Percentiles rank a stretch among this genome's conserved stretches.
Conservation (phyloP, 2,329 filamentous ascomycete genomes). For the Didymella pomorum region DNA sequence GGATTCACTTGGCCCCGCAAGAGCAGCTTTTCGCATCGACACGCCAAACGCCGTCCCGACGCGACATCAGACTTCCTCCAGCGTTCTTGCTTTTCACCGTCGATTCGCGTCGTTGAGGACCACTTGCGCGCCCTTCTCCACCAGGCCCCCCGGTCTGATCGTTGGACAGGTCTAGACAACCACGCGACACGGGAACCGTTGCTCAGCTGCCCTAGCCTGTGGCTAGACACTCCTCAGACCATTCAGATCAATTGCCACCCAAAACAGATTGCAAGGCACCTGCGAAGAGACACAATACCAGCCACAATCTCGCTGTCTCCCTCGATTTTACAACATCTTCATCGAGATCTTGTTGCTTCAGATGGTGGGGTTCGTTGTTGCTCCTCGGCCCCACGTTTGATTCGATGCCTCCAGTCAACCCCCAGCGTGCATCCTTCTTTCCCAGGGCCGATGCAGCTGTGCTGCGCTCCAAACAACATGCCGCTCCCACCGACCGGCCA, state of each 20-base stretch:
- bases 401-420: conserved; percentile 23
- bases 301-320: not conserved
- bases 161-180: conserved; percentile 14
- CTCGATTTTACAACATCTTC: not conserved
- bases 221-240: conserved; percentile 5
- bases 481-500: conserved; percentile 32
- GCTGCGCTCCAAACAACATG: conserved; percentile 30
- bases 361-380: conserved; percentile 9
- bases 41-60: not conserved
- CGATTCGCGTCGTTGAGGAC: not conserved
- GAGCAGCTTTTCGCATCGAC: conserved; percentile 14
- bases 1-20: conserved; percentile 15
- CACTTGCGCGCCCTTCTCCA: not conserved
- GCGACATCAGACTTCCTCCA: not conserved
- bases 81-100: not conserved
- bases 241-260: conserved; percentile 1
- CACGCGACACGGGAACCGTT: conserved; percentile 19
- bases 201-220: conserved; percentile 1
- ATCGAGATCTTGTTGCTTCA: conserved; percentile 8
- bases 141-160: conserved; percentile 3
- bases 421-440: conserved; percentile 33
- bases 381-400: not conserved
- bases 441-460: conserved; percentile 40
- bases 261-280: not conserved
- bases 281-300: not conserved